Evolutionary conservation across 495 filamentous ascomycete genomes (phyloP).

Genomic region (Xanthoparmelia taractica): DNA sequence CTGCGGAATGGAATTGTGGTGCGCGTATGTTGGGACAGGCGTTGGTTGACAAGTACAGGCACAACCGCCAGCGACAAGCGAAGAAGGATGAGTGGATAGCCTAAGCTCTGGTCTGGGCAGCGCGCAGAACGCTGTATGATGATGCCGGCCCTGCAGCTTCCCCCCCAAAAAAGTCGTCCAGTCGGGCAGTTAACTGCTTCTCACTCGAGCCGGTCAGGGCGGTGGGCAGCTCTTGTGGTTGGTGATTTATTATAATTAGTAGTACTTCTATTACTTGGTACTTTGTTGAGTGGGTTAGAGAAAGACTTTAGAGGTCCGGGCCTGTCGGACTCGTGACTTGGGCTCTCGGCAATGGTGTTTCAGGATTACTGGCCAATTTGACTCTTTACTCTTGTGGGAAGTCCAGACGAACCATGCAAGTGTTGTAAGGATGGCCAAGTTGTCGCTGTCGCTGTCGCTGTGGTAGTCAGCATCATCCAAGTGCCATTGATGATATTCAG

Average conservation of each 20-base stretch:
- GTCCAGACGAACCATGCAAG: background rate
- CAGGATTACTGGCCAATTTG: background rate
- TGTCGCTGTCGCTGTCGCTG: background rate
- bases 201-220: background rate
- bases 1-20: constrained; percentile 15
- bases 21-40: constrained; percentile 17
- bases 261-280: background rate
- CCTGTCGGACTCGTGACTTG: background rate
- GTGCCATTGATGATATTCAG: background rate
- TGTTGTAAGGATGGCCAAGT: background rate
- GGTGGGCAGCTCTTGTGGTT: background rate
- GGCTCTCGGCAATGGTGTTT: constrained; percentile 7
- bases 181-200: background rate
- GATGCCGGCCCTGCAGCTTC: constrained; percentile 11
- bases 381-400: background rate
- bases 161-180: constrained; percentile 5
- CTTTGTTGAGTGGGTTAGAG: background rate
- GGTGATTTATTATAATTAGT: background rate
- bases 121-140: constrained; percentile 1
- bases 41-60: constrained; percentile 17
- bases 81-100: constrained; percentile 26
- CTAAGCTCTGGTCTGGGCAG: constrained; percentile 19
- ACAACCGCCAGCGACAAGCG: constrained; percentile 30
- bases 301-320: background rate
- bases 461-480: background rate